Percentiles rank a stretch among this genome's conserved stretches.
phyloP scores from a whole-genome alignment of 768 basidiomycete genomes.

The Crassisporium funariophilum region DNA sequence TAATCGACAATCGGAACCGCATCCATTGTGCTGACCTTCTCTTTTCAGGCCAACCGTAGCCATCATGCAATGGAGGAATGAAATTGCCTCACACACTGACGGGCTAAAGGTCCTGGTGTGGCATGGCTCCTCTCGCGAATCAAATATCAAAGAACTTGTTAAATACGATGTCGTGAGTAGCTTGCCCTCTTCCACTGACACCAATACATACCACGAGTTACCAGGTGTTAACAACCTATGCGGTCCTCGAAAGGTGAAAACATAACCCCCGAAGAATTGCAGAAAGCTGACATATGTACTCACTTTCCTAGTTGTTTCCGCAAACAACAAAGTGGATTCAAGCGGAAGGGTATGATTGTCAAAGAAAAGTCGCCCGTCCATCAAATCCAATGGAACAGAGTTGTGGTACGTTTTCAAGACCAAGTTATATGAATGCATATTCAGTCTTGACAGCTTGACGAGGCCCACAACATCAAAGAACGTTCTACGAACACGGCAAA shows the following conservation, averaged over 20 bases:
- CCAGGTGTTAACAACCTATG: constrained; percentile 83
- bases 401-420: constrained; percentile 41
- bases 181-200: not conserved
- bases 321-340: constrained; percentile 91
- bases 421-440: not conserved
- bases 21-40: constrained; percentile 37
- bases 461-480: constrained; percentile 99
- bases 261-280: not conserved
- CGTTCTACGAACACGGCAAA: constrained; percentile 93
- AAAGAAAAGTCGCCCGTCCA: constrained; percentile 91
- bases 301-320: constrained; percentile 70
- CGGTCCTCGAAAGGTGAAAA: constrained; percentile 72
- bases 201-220: not conserved
- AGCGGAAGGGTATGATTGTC: constrained; percentile 78
- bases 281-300: not conserved
- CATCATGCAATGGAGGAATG: constrained; percentile 88
- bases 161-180: constrained; percentile 83
- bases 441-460: constrained; percentile 56
- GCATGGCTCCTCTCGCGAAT: constrained; percentile 81
- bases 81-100: constrained; percentile 84
- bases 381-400: constrained; percentile 79
- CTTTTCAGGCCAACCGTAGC: constrained; percentile 51
- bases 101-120: constrained; percentile 88
- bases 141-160: constrained; percentile 65
- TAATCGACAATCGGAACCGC: too few species aligned